A percentile compares a stretch with the other conserved stretches of the same genome.
Evolutionary conservation across 2,329 filamentous ascomycete species (phyloP).

Genomic region (Dendrostoma leiphaemia): DNA sequence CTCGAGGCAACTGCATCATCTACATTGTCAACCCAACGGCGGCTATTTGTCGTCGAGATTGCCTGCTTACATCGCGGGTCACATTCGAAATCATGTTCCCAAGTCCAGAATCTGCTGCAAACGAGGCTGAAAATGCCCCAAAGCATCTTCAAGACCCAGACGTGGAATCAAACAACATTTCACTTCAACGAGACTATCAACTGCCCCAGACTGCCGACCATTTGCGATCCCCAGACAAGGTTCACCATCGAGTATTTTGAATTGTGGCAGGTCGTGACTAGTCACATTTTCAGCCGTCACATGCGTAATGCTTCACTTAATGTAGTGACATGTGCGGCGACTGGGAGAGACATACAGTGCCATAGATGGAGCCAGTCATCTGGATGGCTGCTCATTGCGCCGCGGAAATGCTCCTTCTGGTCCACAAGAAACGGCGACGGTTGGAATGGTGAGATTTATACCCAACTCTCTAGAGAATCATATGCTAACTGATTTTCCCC

Average conservation of each 20-base stretch:
- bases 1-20: background rate
- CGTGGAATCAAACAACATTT: slow-evolving; percentile 14
- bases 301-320: background rate
- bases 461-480: accelerated
- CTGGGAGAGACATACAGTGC: slow-evolving; percentile 3
- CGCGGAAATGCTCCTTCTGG: slow-evolving; percentile 13
- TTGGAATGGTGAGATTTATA: background rate
- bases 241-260: slow-evolving; percentile 13
- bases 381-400: slow-evolving; percentile 10
- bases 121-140: background rate
- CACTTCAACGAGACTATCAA: slow-evolving; percentile 14
- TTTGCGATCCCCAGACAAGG: background rate
- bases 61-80: too few species aligned
- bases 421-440: background rate
- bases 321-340: background rate
- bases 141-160: slow-evolving; percentile 3
- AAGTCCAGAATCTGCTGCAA: background rate
- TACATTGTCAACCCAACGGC: background rate
- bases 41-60: background rate
- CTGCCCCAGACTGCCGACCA: slow-evolving; percentile 7
- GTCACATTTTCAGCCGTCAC: background rate
- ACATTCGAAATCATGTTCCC: background rate
- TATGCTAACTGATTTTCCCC: background rate
- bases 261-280: slow-evolving; percentile 1
- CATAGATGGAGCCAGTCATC: slow-evolving; percentile 8